phyloP scores from a whole-genome alignment of 164 flowering plant species.

The Umbellularia californica region DNA sequence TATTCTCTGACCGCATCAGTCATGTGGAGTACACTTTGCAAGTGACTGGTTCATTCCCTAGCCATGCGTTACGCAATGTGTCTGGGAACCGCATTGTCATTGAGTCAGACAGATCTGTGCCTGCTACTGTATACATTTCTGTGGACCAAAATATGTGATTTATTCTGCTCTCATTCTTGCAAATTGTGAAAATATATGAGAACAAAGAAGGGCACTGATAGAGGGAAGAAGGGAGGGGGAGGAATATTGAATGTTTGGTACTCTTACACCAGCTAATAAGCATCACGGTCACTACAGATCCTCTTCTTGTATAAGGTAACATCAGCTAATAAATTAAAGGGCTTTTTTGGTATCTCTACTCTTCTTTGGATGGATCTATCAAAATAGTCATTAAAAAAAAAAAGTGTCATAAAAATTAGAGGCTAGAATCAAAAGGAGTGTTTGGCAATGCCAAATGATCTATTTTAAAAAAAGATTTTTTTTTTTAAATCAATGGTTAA shows the following conservation, averaged over 20 bases:
- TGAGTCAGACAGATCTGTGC: constrained; percentile 40
- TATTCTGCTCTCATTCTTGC: not conserved
- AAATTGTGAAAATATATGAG: not conserved
- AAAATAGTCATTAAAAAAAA: no score
- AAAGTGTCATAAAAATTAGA: no score
- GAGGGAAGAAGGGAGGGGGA: no score
- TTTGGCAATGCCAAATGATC: no score
- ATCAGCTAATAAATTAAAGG: not conserved
- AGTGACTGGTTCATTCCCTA: constrained; percentile 34
- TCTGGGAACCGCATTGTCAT: constrained; percentile 52
- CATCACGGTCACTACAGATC: not conserved
- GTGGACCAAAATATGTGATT: constrained; percentile 54
- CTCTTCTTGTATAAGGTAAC: not conserved
- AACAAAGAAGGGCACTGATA: not conserved
- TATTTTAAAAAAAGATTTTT: no score
- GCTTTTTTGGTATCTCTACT: no score
- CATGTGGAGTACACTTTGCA: constrained; percentile 15
- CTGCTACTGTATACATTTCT: constrained; percentile 45
- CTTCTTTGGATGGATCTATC: no score
- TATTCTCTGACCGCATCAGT: constrained; percentile 8
- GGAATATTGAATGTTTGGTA: not conserved
- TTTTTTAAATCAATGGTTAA: no score
- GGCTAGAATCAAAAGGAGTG: no score
- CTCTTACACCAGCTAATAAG: not conserved
- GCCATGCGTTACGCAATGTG: constrained; percentile 49